A percentile compares a stretch with the other conserved stretches of the same genome.
phyloP scores from a whole-genome alignment of 306 rosid species.

The Gastrolobium villosum region DNA sequence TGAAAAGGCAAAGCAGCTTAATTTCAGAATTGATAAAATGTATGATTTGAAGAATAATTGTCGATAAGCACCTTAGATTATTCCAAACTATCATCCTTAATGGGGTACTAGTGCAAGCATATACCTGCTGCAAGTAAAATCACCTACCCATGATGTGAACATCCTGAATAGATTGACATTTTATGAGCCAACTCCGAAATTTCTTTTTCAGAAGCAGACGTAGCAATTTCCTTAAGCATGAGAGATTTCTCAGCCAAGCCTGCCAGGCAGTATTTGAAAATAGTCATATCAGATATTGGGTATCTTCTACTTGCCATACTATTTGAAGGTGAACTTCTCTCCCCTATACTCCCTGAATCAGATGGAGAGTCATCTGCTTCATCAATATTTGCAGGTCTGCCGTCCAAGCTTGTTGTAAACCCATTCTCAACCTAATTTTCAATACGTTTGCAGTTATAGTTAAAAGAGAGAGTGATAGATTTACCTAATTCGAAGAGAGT shows the following conservation, averaged over 20 bases:
- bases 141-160: conserved; percentile 91
- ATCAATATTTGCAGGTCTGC: conserved; percentile 58
- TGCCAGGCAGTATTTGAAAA: conserved; percentile 90
- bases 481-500: no score
- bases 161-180: conserved; percentile 86
- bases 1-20: conserved; percentile 25
- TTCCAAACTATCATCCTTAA: conserved; percentile 36
- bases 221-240: conserved; percentile 89
- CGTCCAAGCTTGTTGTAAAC: conserved; percentile 53
- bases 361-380: conserved; percentile 68
- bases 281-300: conserved; percentile 73
- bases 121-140: conserved; percentile 23
- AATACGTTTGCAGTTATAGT: conserved; percentile 37
- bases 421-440: conserved; percentile 69
- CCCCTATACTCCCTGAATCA: conserved; percentile 76
- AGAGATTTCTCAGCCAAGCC: conserved; percentile 80
- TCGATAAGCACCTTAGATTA: conserved; percentile 27
- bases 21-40: conserved; percentile 1
- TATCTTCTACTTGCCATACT: conserved; percentile 58
- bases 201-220: conserved; percentile 66
- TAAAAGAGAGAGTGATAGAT: conserved; percentile 25
- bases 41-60: conserved; percentile 20
- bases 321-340: conserved; percentile 61
- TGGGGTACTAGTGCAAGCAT: conserved; percentile 14
- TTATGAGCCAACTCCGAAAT: conserved; percentile 72